phyloP scores from a whole-genome alignment of 2,329 filamentous ascomycete species.

The Colletotrichum endophyticum region DNA sequence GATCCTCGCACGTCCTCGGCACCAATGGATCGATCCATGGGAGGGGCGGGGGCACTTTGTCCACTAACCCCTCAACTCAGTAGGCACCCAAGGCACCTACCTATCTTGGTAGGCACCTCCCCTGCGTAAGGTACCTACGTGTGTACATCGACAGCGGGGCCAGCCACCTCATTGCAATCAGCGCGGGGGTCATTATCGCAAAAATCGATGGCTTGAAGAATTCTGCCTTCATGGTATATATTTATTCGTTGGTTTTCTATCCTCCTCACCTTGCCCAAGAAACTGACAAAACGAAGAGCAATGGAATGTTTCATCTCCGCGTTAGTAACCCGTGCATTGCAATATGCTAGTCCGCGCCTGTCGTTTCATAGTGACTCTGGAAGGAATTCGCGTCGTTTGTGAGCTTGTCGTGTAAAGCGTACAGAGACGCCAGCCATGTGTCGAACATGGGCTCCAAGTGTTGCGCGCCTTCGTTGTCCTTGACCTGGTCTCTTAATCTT shows the following conservation, averaged over 20 bases:
- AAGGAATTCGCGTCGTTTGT: constrained; percentile 29
- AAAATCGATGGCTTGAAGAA: background rate
- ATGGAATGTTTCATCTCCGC: background rate
- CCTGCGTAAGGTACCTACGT: background rate
- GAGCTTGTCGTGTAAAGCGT: constrained; percentile 48
- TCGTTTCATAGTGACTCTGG: constrained; percentile 26
- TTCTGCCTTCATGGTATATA: background rate
- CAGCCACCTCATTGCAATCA: background rate
- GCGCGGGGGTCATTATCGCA: background rate
- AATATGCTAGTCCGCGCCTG: constrained; percentile 10
- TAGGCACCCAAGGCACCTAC: background rate
- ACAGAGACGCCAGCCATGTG: constrained; percentile 55
- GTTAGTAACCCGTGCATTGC: background rate
- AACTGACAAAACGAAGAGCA: too few species aligned
- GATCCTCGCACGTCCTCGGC: background rate
- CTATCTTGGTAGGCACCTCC: background rate
- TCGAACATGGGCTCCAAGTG: constrained; percentile 49
- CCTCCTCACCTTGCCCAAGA: background rate
- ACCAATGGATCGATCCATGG: too few species aligned
- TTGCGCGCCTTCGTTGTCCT: constrained; percentile 29
- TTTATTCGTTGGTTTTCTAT: background rate
- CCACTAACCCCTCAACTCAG: background rate
- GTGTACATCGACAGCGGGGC: background rate
- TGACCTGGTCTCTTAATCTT: constrained; percentile 48
- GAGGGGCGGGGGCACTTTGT: background rate